Percentiles rank a stretch among this genome's conserved stretches.
phyloP scores from a whole-genome alignment of 2,329 filamentous ascomycete genomes.

The Cercospora janseana region DNA sequence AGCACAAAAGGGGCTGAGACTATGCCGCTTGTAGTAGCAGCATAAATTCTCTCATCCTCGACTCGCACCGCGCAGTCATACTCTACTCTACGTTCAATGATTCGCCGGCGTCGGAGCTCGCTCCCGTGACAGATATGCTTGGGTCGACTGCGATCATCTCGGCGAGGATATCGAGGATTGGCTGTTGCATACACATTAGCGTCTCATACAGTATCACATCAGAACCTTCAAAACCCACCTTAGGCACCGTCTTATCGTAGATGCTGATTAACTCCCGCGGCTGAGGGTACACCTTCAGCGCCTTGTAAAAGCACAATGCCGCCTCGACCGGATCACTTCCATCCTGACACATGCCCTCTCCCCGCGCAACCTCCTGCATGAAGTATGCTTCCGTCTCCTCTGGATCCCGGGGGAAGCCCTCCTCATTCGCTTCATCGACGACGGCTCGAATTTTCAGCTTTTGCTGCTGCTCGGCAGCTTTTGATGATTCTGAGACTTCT shows the following conservation, averaged over 20 bases:
- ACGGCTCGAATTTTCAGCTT: constrained; percentile 70
- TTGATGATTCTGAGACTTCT: constrained; percentile 69
- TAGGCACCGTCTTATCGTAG: constrained; percentile 97
- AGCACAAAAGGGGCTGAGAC: too few species aligned
- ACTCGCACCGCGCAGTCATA: neutral
- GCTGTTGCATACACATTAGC: constrained; percentile 49
- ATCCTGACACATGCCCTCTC: constrained; percentile 78
- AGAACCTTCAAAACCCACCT: constrained; percentile 56
- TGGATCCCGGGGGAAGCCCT: constrained; percentile 85
- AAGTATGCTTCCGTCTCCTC: constrained; percentile 96
- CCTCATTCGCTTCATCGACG: constrained; percentile 79
- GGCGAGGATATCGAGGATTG: constrained; percentile 90
- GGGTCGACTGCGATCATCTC: constrained; percentile 97
- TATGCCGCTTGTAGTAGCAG: neutral
- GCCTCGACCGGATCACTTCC: constrained; percentile 79
- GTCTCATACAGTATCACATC: neutral
- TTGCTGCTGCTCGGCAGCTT: constrained; percentile 63
- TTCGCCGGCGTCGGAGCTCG: constrained; percentile 30
- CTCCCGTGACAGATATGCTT: constrained; percentile 45
- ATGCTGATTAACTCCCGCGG: constrained; percentile 90
- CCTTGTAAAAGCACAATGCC: constrained; percentile 95
- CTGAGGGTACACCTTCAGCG: constrained; percentile 95
- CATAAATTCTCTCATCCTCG: neutral
- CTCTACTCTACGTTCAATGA: constrained; percentile 35
- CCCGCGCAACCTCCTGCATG: constrained; percentile 88